phyloP scores from a whole-genome alignment of 2,329 filamentous ascomycete species.

The Pseudocercospora fuligena region DNA sequence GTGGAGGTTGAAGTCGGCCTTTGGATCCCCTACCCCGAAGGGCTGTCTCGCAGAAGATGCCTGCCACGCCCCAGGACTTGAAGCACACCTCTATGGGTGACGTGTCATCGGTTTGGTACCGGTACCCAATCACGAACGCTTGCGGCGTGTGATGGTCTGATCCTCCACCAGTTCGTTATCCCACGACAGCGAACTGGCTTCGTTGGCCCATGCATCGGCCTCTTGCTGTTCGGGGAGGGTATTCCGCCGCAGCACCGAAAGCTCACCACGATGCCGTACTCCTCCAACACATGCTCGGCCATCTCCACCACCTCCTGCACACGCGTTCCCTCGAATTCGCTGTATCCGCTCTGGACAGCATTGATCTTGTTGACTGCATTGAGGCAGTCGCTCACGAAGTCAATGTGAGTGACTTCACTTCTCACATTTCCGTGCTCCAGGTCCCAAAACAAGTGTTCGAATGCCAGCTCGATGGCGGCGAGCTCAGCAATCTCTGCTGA shows the following conservation, averaged over 20 bases:
- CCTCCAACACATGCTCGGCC: neutral
- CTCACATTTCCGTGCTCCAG: neutral
- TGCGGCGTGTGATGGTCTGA: neutral
- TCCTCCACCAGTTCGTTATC: neutral
- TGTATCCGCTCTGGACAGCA: neutral
- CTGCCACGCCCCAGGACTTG: neutral
- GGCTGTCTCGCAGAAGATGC: neutral
- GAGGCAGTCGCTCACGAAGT: neutral
- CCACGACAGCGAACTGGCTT: neutral
- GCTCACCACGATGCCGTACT: neutral
- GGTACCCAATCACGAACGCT: neutral
- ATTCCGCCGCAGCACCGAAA: neutral
- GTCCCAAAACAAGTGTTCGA: neutral
- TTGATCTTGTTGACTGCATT: neutral
- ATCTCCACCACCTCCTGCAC: neutral
- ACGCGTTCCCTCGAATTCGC: neutral
- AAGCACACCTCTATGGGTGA: neutral
- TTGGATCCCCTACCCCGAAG: neutral
- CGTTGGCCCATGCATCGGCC: neutral
- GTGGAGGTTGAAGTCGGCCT: slow-evolving; percentile 4
- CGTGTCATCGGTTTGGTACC: neutral
- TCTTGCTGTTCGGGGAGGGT: neutral
- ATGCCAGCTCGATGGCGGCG: neutral
- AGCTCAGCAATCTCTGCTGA: neutral
- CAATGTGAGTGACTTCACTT: neutral